Conservation (phyloP, 495 filamentous ascomycete species). For the Aspergillus hancockii region DNA sequence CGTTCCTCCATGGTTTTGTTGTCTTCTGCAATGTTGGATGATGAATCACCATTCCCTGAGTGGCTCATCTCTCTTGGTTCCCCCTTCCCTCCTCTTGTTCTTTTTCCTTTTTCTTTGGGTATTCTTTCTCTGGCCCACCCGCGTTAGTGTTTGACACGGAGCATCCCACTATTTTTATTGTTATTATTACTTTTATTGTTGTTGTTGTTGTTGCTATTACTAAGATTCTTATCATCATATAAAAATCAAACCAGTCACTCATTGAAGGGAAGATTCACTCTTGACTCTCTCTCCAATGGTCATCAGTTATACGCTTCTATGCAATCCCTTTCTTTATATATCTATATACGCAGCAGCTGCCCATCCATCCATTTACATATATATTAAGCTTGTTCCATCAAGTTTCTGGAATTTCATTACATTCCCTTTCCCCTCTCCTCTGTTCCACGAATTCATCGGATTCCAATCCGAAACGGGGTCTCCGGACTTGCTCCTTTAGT, state of each 20-base stretch:
- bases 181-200: too few relatives aligned
- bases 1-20: too few relatives aligned
- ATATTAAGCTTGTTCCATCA: constrained; percentile 1
- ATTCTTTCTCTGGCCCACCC: background rate
- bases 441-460: too few relatives aligned
- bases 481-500: constrained; percentile 27
- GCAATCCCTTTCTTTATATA: too few relatives aligned
- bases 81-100: background rate
- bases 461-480: constrained; percentile 3
- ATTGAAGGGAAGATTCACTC: too few relatives aligned
- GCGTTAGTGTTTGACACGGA: background rate
- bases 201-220: too few relatives aligned
- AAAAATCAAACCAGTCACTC: too few relatives aligned
- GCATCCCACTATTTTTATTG: too few relatives aligned
- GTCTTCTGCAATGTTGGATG: constrained; percentile 4
- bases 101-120: background rate
- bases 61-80: constrained; percentile 12
- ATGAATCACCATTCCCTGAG: background rate
- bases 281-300: too few relatives aligned
- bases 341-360: background rate
- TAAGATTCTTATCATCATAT: too few relatives aligned
- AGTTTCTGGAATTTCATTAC: constrained; percentile 8
- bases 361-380: background rate
- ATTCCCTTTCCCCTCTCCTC: background rate
- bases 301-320: too few relatives aligned